Evolutionary conservation across 176 grass and related monocot species (phyloP).

Genomic region (Panicum miliaceum): DNA sequence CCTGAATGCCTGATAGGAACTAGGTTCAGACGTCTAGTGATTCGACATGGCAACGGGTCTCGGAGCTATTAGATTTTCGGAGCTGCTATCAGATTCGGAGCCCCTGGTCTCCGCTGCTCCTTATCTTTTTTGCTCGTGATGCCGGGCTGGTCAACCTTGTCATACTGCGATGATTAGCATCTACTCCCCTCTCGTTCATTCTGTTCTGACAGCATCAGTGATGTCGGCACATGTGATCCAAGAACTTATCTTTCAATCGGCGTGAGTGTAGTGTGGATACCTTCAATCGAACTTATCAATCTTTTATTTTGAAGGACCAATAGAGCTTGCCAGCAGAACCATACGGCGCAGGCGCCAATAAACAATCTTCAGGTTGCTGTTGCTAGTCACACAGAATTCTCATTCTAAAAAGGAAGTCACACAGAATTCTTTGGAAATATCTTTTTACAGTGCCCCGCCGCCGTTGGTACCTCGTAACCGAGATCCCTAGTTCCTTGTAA

Average conservation of each 20-base stretch:
- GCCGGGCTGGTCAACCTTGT: constrained; percentile 7
- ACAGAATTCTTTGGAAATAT: background rate
- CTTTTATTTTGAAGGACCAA: background rate
- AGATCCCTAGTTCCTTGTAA: background rate
- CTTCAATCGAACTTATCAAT: background rate
- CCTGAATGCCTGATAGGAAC: no score
- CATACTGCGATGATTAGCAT: constrained; percentile 1
- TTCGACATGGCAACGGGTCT: background rate
- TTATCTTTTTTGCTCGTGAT: constrained; percentile 8
- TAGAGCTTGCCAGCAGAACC: background rate
- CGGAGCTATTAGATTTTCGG: background rate
- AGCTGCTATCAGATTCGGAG: background rate
- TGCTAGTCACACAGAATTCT: background rate
- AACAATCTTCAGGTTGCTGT: background rate
- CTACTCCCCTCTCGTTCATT: background rate
- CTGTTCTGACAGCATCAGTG: background rate
- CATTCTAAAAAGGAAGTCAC: no score
- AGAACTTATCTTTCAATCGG: background rate
- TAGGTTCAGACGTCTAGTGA: background rate
- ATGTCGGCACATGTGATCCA: constrained; percentile 22
- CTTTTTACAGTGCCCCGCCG: background rate
- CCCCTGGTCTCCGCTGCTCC: background rate
- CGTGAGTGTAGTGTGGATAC: background rate
- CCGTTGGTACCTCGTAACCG: background rate
- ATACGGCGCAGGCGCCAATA: background rate